phyloP scores from a whole-genome alignment of 345 rosid genomes.

The Adansonia digitata region DNA sequence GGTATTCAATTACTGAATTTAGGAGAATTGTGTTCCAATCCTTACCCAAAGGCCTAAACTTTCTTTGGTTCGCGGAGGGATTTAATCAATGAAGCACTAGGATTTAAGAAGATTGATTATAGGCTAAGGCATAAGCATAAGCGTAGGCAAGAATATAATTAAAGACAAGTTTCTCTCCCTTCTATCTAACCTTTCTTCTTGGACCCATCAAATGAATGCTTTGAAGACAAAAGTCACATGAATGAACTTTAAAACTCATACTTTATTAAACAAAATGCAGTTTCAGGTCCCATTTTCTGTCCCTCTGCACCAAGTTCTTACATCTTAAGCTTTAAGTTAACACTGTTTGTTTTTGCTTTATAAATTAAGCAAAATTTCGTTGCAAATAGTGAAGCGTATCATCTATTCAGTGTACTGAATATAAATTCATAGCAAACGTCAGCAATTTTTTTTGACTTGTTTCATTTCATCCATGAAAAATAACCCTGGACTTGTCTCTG shows the following conservation, averaged over 20 bases:
- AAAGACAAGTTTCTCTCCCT: no score
- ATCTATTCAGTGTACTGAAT: no score
- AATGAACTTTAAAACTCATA: background rate
- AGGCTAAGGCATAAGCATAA: no score
- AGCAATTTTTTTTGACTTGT: no score
- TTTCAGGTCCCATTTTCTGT: slow-evolving; percentile 1
- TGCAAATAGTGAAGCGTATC: no score
- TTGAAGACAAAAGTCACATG: slow-evolving; percentile 2
- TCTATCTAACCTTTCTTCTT: background rate
- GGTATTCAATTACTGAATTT: background rate
- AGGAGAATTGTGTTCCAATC: no score
- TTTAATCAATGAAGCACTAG: background rate
- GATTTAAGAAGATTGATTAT: background rate
- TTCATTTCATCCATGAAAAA: no score
- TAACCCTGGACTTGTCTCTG: no score
- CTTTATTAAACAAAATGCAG: background rate
- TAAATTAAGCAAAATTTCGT: background rate
- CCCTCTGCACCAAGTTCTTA: background rate
- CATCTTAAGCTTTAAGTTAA: no score
- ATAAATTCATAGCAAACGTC: no score
- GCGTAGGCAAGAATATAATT: background rate
- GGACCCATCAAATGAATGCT: slow-evolving; percentile 1
- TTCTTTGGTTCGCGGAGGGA: background rate
- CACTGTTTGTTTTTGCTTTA: no score
- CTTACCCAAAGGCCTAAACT: background rate